Percentiles rank a stretch among this genome's conserved stretches.
Evolutionary conservation across 225 moss, liverwort and hornwort genomes (phyloP).

Genomic region (Bryum argenteum): DNA sequence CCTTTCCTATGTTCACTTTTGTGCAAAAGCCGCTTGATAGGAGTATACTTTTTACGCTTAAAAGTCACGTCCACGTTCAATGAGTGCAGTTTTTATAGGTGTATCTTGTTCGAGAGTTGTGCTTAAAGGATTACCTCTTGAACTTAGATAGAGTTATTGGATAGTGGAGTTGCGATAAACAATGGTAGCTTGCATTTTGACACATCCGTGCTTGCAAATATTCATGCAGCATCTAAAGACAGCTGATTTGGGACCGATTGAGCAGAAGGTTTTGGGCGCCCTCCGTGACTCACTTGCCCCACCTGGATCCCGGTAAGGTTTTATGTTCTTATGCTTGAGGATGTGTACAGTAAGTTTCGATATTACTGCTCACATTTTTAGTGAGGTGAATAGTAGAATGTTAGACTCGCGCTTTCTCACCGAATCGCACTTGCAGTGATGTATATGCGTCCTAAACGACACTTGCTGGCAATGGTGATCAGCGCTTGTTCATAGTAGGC

Average conservation of each 20-base stretch:
- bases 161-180: not conserved
- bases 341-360: slow-evolving; percentile 1
- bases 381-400: slow-evolving; percentile 5
- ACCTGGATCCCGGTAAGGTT: slow-evolving; percentile 36
- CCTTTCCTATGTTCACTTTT: not conserved
- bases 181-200: slow-evolving; percentile 15
- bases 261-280: slow-evolving; percentile 58
- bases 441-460: no score
- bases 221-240: slow-evolving; percentile 52
- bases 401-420: not conserved
- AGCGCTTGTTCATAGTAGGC: not conserved
- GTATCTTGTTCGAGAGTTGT: not conserved
- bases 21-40: not conserved
- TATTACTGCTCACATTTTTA: slow-evolving; percentile 13
- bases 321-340: slow-evolving; percentile 1
- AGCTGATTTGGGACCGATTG: slow-evolving; percentile 37
- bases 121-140: not conserved
- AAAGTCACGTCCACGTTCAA: not conserved
- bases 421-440: not conserved
- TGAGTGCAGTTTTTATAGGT: not conserved
- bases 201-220: slow-evolving; percentile 3
- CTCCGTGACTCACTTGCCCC: slow-evolving; percentile 55
- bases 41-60: not conserved
- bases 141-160: not conserved
- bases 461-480: slow-evolving; percentile 9